A percentile compares a stretch with the other conserved stretches of the same genome.
These are phyloP conservation scores for Serendipita sp. DNA, from an alignment of 768 basidiomycete species.

Conservation along the genomic window DNA sequence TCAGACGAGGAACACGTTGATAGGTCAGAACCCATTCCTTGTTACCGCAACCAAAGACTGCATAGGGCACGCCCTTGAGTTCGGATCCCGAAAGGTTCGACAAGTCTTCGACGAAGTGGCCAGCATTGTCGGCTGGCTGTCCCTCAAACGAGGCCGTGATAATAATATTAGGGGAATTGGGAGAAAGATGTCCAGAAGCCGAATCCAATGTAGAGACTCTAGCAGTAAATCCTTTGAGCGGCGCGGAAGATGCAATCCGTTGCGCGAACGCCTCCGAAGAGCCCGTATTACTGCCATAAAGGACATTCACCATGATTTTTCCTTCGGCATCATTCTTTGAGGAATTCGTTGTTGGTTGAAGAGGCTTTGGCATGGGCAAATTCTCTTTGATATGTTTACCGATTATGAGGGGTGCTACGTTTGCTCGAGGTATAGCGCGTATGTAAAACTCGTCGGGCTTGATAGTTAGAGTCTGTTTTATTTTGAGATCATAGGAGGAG, in stretches of 20 bases:
- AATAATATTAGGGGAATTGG: slow-evolving; percentile 29
- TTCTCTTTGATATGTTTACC: not conserved
- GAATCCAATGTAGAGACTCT: slow-evolving; percentile 27
- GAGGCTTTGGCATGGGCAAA: not conserved
- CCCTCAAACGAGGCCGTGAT: slow-evolving; percentile 35
- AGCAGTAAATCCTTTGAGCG: slow-evolving; percentile 25
- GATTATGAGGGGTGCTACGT: not conserved
- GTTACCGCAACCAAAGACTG: slow-evolving; percentile 36
- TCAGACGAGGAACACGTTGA: slow-evolving; percentile 28
- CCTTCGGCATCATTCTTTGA: not conserved
- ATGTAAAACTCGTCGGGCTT: slow-evolving; percentile 29
- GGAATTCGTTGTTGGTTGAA: not conserved
- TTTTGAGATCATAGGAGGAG: slow-evolving; percentile 26
- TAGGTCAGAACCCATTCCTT: slow-evolving; percentile 32
- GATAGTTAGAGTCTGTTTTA: slow-evolving; percentile 31
- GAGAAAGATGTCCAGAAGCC: slow-evolving; percentile 22
- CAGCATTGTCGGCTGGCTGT: slow-evolving; percentile 33
- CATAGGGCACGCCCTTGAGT: slow-evolving; percentile 22
- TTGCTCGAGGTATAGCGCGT: slow-evolving; percentile 23
- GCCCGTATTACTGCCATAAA: slow-evolving; percentile 33
- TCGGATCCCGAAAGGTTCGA: slow-evolving; percentile 16
- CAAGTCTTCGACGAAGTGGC: slow-evolving; percentile 28
- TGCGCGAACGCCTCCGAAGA: slow-evolving; percentile 33
- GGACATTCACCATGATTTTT: slow-evolving; percentile 22
- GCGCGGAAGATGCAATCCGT: slow-evolving; percentile 25